Conservation (phyloP, 2,329 filamentous ascomycete genomes). For the Zopfia rhizophila region DNA sequence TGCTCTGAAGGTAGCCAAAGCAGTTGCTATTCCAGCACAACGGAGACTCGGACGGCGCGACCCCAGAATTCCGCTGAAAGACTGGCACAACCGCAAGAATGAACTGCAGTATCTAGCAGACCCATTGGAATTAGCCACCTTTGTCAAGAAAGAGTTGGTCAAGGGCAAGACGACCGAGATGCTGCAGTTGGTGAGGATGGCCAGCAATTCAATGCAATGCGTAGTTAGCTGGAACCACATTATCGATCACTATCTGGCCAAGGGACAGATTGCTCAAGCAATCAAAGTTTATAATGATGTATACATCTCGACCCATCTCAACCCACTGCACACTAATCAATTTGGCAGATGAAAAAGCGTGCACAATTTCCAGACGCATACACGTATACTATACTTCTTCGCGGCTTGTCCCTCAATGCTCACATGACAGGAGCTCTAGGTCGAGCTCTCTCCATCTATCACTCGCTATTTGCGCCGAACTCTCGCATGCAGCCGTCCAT, state of each 20-base stretch:
- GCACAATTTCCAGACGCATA: conserved; percentile 80
- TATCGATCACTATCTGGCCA: conserved; percentile 75
- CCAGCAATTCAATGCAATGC: conserved; percentile 72
- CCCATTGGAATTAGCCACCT: conserved; percentile 75
- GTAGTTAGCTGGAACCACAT: conserved; percentile 89
- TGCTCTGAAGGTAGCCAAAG: too few species aligned
- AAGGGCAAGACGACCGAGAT: conserved; percentile 74
- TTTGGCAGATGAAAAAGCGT: conserved; percentile 88
- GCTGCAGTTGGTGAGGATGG: conserved; percentile 71
- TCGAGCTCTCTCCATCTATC: conserved; percentile 80
- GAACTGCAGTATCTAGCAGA: conserved; percentile 74
- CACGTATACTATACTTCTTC: conserved; percentile 86
- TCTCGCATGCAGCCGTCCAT: conserved; percentile 75
- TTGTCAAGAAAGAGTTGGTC: conserved; percentile 70
- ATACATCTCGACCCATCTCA: conserved; percentile 28
- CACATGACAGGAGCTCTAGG: conserved; percentile 69
- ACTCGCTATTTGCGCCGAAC: conserved; percentile 73
- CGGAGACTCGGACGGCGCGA: conserved; percentile 37
- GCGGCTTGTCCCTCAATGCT: conserved; percentile 73
- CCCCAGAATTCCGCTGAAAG: conserved; percentile 33
- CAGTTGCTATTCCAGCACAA: not conserved
- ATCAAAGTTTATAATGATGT: conserved; percentile 91
- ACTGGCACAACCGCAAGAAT: conserved; percentile 56
- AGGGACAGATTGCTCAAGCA: conserved; percentile 70
- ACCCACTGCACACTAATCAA: conserved; percentile 28